Percentiles rank a stretch among this genome's conserved stretches.
phyloP scores from a whole-genome alignment of 371 early-diverging fungal species.

The Dinochytrium kinnereticum region DNA sequence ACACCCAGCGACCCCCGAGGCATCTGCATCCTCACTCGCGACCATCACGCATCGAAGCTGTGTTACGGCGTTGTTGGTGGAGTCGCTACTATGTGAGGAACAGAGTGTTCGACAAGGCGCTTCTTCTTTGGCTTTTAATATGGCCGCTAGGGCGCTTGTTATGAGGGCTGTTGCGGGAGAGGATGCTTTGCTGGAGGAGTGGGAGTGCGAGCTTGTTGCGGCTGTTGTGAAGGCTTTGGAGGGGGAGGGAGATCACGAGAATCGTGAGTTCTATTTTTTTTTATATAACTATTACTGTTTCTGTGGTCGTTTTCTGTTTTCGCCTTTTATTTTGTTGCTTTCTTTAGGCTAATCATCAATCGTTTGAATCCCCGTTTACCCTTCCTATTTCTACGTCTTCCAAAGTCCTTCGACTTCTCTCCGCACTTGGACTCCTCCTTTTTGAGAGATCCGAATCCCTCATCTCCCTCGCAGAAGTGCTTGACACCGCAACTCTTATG shows the following conservation, averaged over 20 bases:
- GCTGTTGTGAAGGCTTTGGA: slow-evolving; percentile 66
- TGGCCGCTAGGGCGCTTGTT: slow-evolving; percentile 12
- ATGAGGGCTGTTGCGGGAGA: slow-evolving; percentile 36
- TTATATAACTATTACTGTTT: background rate
- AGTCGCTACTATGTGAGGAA: slow-evolving; percentile 63
- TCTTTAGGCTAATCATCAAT: background rate
- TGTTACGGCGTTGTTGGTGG: slow-evolving; percentile 65
- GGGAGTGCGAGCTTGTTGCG: slow-evolving; percentile 69
- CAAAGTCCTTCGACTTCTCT: slow-evolving; percentile 35
- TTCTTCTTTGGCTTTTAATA: slow-evolving; percentile 72
- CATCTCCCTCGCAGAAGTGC: slow-evolving; percentile 18
- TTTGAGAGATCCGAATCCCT: slow-evolving; percentile 17
- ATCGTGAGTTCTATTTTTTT: slow-evolving; percentile 24
- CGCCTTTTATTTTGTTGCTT: slow-evolving; percentile 5
- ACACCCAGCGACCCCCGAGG: background rate
- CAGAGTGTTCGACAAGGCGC: slow-evolving; percentile 66
- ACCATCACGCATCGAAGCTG: slow-evolving; percentile 48
- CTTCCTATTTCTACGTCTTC: background rate
- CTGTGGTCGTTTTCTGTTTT: background rate
- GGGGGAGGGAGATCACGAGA: slow-evolving; percentile 52
- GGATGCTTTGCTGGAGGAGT: slow-evolving; percentile 66
- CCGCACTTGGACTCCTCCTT: slow-evolving; percentile 35
- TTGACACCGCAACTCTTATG: background rate
- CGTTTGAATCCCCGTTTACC: too few relatives aligned
- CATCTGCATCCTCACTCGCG: background rate